Base-by-base conservation (phyloP, 208 protist species). In the Trypanosoma boissoni region DNA sequence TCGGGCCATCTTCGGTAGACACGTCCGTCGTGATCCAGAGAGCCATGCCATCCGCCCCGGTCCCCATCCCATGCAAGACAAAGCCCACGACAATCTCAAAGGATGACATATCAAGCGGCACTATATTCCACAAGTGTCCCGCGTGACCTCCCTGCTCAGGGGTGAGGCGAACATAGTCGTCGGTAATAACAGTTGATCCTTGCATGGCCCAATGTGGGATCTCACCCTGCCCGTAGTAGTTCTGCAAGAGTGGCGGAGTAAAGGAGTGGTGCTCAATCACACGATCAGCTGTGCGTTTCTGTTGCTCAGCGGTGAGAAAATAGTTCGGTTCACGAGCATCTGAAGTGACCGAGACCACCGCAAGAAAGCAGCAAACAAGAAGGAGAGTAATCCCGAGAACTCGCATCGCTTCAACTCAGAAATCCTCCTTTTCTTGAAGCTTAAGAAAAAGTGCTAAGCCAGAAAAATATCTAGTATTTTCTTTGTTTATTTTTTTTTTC, bases 31-130 rank as follows among this genome's bases (percentile, higher is more conserved):
- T 78, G 29, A 94, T 58, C 88, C 91, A 96, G 34, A 96, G 20
- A 16, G 74, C 87, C 28, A 96, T 69, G 0, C 91, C 91, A 56
- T 96, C 91, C 7, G 80, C 86, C 20, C 69, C 78, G 16, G 16
- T 20, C 20, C 61, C 49, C 8, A 48, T 41, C 24, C 61, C 60
- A 37, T 74, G 71, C 3, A 91, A 60, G 39, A 76, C 80, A 64
- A 94, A 91, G 32, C 91, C 86, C 0, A 96, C 52, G 20, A 79
- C 58, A n/a, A 92, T 74, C 70, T 96, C 86, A 70, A 92, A 96
- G 3, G 76, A 62, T 8, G 76, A 39, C 68, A 96, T 76, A 39
- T 89, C 80, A 7, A 94, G 60, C 41, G 75, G 72, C 34, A 91
- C 72, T 2, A 55, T 79, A 59, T 94, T 94, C 86, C 87, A 94